Base-by-base conservation (phyloP, 176 grass and related monocot species). In the Eragrostis curvula region DNA sequence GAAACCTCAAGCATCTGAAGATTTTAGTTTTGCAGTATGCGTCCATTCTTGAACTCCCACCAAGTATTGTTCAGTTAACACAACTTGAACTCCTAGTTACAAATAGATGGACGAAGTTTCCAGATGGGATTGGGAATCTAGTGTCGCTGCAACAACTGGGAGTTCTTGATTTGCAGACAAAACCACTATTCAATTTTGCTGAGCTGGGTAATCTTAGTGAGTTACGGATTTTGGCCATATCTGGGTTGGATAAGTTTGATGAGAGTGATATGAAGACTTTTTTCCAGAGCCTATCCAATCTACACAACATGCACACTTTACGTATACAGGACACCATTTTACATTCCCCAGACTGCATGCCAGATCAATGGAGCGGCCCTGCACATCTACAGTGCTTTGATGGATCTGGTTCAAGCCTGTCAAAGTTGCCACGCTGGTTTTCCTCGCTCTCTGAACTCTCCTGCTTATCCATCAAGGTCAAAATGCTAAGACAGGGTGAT, bases 401-500 rank as follows among this genome's bases (percentile, higher is more conserved):
- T 36, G 32, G 13, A 9, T 0, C 0, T 2, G 0, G 0, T 5
- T 0, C 3, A 5, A 5, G 0, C 14, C 9, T 49, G n/a, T 18
- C 45, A 29, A 3, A 29, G 23, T 16, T 72, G 69, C 69, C 69
- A 9, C 14, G 69, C 7, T 72, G 69, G 46, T 72, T 72, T 30
- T 50, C 14, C 69, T 18, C 23, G 25, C 69, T 72, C 24, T 30
- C 14, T 2, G 25, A 50, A 28, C 69, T 72, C 14, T 30, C 43
- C 69, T 10, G 3, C 24, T 50, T 50, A 17, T 18, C 25, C 24
- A 72, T 72, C 11, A 0, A 9, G 43, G 13, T 64, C 61, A 1
- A 32, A 1, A 13, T 6, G 27, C 61, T 64, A 64, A 30, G 12
- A 13, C 12, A 64, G 61, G 61, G 15, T 30, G 61, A 64, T 8